A percentile compares a stretch with the other conserved stretches of the same genome.
Evolutionary conservation across 2,329 filamentous ascomycete genomes (phyloP).

Genomic region (Colletotrichum lentis): DNA sequence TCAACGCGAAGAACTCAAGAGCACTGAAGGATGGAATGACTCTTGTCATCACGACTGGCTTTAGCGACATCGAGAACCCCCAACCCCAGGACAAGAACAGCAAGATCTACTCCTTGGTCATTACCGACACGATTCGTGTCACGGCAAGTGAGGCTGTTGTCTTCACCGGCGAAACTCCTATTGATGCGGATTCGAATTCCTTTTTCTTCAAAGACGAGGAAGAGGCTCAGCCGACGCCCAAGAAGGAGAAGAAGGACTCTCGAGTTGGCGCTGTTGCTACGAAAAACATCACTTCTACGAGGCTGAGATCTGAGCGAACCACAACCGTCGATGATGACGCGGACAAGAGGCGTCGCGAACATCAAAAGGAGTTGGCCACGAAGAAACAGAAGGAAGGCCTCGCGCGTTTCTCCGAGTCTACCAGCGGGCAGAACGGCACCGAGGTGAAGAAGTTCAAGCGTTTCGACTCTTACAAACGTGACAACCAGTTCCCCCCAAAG

Average conservation of each 20-base stretch:
- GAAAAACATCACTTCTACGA: constrained; percentile 94
- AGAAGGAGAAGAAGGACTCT: constrained; percentile 86
- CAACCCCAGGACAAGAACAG: constrained; percentile 89
- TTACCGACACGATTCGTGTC: constrained; percentile 93
- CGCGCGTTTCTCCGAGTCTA: constrained; percentile 84
- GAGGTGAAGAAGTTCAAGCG: constrained; percentile 98
- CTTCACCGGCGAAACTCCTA: constrained; percentile 92
- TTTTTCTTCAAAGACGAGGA: constrained; percentile 99
- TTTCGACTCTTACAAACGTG: constrained; percentile 98
- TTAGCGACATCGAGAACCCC: constrained; percentile 87
- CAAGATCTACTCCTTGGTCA: constrained; percentile 85
- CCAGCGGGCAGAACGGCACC: constrained; percentile 84
- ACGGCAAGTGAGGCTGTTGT: constrained; percentile 80
- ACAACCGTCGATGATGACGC: constrained; percentile 89
- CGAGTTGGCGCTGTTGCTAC: constrained; percentile 87
- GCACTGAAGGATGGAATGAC: constrained; percentile 97
- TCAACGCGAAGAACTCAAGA: constrained; percentile 87
- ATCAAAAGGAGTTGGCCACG: constrained; percentile 85
- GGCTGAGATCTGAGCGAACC: constrained; percentile 88
- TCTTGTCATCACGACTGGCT: constrained; percentile 85
- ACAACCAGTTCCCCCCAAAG: constrained; percentile 87
- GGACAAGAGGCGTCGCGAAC: constrained; percentile 84
- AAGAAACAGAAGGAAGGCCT: constrained; percentile 93
- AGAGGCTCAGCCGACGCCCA: constrained; percentile 83
- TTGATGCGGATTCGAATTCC: constrained; percentile 90